Base-by-base conservation (phyloP, 192 early-diverging fungal species). In the Podila epigama region DNA sequence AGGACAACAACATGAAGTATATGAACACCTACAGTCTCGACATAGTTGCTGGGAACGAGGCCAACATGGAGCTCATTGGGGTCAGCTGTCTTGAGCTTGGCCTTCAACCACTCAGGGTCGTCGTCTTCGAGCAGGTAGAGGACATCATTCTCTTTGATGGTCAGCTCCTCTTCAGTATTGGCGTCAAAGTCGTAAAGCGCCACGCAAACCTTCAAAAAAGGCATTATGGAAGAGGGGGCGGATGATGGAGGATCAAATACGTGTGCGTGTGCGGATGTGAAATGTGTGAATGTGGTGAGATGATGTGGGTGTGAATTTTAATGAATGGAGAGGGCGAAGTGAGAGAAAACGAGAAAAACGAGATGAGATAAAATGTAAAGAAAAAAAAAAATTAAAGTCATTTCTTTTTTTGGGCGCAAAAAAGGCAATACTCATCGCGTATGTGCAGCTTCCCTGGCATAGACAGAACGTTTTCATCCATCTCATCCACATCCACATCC, bases 101-200 rank as follows among this genome's bases (percentile, higher is more conserved):
- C 95, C 55, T 86, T 85, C 85, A 91, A 92, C 97, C 97, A 99
- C 68, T 97, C 95, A 15, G 90, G 86, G 87, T 97, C 97, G 51
- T 90, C 88, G 70, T 89, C 89, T 66, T 96, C 93, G 31, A 97
- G 60, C 58, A 97, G 86, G 79, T 96, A 89, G 35, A 99, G 69
- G 48, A 94, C 84, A 70, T 96, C 93, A 80, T 93, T 91, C 75
- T 99, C 96, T 29, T 86, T 81, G 60, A 99, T 89, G 32, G 84
- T 72, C 34, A 99, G 79, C 82, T 98, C 95, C 62, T 96, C 96
- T 40, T 87, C 89, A 55, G 87, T 92, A 29, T 86, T 83, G 37
- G 97, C 91, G 27, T 88, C 87, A 80, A 97, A 99, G 66, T 94
- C 91, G 72, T 98, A 99, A 39, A 97, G 83, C 29, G 96, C 96